Percentiles rank a stretch among this genome's conserved stretches.
Conservation (phyloP, 805 yeast genomes). For the Saturnispora silvae region DNA sequence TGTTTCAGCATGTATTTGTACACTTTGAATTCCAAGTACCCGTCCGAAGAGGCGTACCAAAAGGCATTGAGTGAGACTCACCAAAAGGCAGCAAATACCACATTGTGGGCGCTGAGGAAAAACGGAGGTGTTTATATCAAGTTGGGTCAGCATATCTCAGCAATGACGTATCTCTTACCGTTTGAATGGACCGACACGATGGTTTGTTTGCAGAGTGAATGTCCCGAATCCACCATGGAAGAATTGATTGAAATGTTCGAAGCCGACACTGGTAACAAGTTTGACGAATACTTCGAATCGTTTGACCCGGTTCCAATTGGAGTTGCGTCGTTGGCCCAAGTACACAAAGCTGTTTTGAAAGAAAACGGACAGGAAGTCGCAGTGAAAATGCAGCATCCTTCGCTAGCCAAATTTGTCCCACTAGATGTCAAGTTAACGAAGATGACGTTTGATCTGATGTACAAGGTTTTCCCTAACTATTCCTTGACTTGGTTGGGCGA, state of each 20-base stretch:
- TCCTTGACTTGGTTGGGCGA: constrained; percentile 94
- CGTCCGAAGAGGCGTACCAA: constrained; percentile 35
- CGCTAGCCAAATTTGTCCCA: constrained; percentile 79
- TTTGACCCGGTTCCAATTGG: constrained; percentile 78
- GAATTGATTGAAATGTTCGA: constrained; percentile 59
- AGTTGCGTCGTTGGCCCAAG: constrained; percentile 94
- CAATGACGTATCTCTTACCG: constrained; percentile 85
- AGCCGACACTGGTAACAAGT: constrained; percentile 48
- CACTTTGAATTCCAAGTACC: constrained; percentile 33
- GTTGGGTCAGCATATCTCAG: constrained; percentile 88
- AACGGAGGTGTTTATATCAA: constrained; percentile 94
- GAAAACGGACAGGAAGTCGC: constrained; percentile 62
- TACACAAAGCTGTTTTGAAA: constrained; percentile 63
- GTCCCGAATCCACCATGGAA: constrained; percentile 69
- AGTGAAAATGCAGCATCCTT: constrained; percentile 90
- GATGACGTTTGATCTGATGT: constrained; percentile 63
- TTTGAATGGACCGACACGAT: constrained; percentile 92
- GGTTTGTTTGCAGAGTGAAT: constrained; percentile 83
- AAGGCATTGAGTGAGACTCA: constrained; percentile 59
- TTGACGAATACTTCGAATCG: constrained; percentile 55
- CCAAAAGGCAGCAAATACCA: constrained; percentile 61
- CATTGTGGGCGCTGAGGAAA: constrained; percentile 64
- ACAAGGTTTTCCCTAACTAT: constrained; percentile 81
- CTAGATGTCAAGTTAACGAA: constrained; percentile 73
- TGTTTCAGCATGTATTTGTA: constrained; percentile 66